phyloP scores from a whole-genome alignment of 352 stramenopile genomes.

The Thraustochytrium sp. region DNA sequence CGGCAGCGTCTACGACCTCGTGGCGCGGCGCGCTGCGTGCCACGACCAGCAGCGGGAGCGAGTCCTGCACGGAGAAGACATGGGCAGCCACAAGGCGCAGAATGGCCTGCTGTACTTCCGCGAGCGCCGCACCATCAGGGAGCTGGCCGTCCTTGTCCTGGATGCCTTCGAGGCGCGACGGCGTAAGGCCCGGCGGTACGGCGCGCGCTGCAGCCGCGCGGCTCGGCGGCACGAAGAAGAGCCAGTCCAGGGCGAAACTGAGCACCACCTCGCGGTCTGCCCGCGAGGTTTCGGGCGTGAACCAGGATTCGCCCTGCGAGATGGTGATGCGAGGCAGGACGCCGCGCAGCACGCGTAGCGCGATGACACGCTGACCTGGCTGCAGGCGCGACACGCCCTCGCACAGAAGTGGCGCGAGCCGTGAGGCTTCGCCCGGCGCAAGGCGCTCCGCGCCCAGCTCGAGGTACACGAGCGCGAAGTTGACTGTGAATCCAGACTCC shows the following conservation, averaged over 20 bases:
- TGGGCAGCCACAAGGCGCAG: not conserved
- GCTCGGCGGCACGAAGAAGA: slow-evolving; percentile 17
- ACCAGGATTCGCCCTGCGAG: not conserved
- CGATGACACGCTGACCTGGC: not conserved
- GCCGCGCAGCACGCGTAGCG: not conserved
- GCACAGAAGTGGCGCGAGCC: not conserved
- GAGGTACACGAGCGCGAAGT: slow-evolving; percentile 35
- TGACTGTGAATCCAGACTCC: slow-evolving; percentile 23
- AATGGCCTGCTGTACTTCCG: not conserved
- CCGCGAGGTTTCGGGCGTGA: not conserved
- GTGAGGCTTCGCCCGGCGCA: not conserved
- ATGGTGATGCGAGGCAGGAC: not conserved
- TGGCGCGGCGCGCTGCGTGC: slow-evolving; percentile 7
- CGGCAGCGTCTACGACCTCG: slow-evolving; percentile 6
- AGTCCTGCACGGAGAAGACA: not conserved
- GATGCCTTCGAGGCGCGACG: not conserved
- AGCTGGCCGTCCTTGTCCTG: slow-evolving; percentile 21
- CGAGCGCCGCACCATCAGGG: not conserved
- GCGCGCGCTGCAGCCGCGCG: not conserved
- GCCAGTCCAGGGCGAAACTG: slow-evolving; percentile 9
- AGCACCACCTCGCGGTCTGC: not conserved
- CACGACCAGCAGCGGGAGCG: slow-evolving; percentile 5
- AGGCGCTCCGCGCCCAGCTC: slow-evolving; percentile 25
- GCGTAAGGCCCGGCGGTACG: slow-evolving; percentile 14
- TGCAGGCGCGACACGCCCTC: not conserved